Base-by-base conservation (phyloP, 306 rosid species). In the Cucumis hystrix region DNA sequence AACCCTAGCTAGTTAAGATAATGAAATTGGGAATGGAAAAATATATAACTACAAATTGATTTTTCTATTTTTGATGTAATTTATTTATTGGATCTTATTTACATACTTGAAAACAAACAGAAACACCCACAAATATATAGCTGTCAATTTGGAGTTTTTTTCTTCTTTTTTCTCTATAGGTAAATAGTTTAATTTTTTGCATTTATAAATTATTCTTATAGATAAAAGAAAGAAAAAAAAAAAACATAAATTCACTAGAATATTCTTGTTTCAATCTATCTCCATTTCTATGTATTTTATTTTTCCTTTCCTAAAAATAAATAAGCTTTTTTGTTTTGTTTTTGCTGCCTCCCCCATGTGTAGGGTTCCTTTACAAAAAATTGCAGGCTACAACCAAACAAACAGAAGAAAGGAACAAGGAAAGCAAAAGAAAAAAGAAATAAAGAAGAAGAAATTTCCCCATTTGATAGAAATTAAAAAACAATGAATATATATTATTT, bases 381-480 rank as follows among this genome's bases (percentile, higher is more conserved):
- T 70, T 72, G 76, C 76, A 71, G 76, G 43, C 76, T 72, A 72
- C 76, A 72, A 72, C 16, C 61, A 72, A 72, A 72, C 76, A 72
- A 72, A 47, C 76, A 49, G 76, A 51, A 72, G 60, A 47, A 6
- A 49, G 61, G 39, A 49, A 52, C 17, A 49, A 71, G 75, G 5
- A 33, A 33, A 33, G 5, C 0, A 33, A 33, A 33, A 33, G 0
- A 33, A 3, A 4, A 33, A 33, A 4, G 25, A 23, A 23, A 23
- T 23, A 69, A 43, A 43, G 75, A 43, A 43, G 75, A 69, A 47
- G 37, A 70, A 47, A 15, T 13, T 68, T 30, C 5, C 54, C 56
- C 43, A 33, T 33, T 40, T 20, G 33, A 67, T 68, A 0, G 37
- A 33, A 33, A 33, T 33, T 33, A 33, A 58, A 39, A 10, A 43